Evolutionary conservation across 2,329 filamentous ascomycete species (phyloP).

Genomic region (Apiospora koreana): DNA sequence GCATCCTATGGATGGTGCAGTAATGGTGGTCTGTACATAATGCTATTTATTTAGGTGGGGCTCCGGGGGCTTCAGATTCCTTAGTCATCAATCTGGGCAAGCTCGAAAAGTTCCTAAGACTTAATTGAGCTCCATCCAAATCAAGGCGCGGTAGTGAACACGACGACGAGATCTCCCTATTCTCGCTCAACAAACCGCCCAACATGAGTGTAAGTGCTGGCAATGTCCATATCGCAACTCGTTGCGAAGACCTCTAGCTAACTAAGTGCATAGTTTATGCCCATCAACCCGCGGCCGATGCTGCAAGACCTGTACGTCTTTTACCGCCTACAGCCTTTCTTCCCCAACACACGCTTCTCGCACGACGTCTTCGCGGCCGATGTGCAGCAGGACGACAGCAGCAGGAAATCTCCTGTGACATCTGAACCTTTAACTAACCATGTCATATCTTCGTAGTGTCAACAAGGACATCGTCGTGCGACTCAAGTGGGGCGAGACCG

Average conservation of each 20-base stretch:
- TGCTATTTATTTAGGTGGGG: too few species aligned
- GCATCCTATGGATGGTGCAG: too few species aligned
- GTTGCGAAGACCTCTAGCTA: background rate
- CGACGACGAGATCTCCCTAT: constrained; percentile 2
- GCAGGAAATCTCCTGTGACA: too few species aligned
- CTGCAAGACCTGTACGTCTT: constrained; percentile 81
- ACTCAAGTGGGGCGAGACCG: constrained; percentile 96
- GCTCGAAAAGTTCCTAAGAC: background rate
- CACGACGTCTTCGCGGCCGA: background rate
- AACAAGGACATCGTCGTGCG: constrained; percentile 89
- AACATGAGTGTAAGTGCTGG: constrained; percentile 36
- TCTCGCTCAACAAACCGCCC: constrained; percentile 20
- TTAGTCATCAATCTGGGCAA: background rate
- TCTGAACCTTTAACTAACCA: background rate
- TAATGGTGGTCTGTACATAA: too few species aligned
- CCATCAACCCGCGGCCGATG: constrained; percentile 95
- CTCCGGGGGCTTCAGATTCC: too few species aligned
- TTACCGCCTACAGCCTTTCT: constrained; percentile 1
- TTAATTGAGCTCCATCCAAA: constrained; percentile 5
- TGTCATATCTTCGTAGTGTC: constrained; percentile 55
- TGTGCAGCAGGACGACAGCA: background rate
- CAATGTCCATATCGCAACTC: background rate
- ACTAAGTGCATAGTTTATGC: constrained; percentile 67
- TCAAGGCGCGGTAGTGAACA: constrained; percentile 1
- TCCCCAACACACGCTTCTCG: constrained; percentile 6